Conservation (phyloP, 164 flowering plant species). For the Tetracentron sinense region DNA sequence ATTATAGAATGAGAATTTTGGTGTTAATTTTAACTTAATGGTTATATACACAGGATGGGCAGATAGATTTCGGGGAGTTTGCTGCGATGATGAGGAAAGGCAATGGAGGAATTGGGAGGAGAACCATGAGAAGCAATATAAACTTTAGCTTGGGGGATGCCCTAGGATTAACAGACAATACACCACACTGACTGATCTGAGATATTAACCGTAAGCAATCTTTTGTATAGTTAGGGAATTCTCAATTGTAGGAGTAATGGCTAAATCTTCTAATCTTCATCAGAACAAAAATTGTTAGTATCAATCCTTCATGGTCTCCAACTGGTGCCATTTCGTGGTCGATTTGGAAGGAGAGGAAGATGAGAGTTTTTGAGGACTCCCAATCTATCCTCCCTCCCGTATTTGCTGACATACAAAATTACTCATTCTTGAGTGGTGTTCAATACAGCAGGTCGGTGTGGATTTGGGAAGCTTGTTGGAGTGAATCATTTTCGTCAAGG, state of each 20-base stretch:
- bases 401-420: no score
- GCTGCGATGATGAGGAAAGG: slow-evolving; percentile 87
- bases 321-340: no score
- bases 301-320: no score
- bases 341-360: no score
- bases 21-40: slow-evolving; percentile 5
- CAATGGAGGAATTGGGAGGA: slow-evolving; percentile 58
- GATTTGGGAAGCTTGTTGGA: no score
- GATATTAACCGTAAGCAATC: slow-evolving; percentile 2
- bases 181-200: neutral
- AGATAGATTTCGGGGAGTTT: slow-evolving; percentile 77
- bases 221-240: slow-evolving; percentile 7
- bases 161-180: slow-evolving; percentile 28
- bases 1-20: no score
- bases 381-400: no score
- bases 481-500: no score
- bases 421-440: no score
- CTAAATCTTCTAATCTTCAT: neutral
- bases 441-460: no score
- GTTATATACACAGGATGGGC: slow-evolving; percentile 58
- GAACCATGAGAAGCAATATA: slow-evolving; percentile 73
- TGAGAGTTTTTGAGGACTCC: no score
- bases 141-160: slow-evolving; percentile 69
- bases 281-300: no score
- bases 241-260: neutral